Conservation (phyloP, 2,329 filamentous ascomycete genomes). For the Penicillium thymicola region DNA sequence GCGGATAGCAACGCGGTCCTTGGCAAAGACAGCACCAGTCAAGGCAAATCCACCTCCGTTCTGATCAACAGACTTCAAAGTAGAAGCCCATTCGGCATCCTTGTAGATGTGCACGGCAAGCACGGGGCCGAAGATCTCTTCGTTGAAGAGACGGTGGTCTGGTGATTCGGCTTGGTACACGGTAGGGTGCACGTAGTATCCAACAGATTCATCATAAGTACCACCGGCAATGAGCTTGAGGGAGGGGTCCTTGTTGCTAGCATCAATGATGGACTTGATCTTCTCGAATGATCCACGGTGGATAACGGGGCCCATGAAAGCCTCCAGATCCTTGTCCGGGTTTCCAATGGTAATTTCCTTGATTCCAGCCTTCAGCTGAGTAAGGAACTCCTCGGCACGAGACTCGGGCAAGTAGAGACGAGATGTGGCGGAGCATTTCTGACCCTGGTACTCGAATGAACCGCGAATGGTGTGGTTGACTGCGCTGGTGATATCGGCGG, state of each 20-base stretch:
- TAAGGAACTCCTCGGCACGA: constrained; percentile 67
- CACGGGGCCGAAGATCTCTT: constrained; percentile 77
- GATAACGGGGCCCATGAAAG: constrained; percentile 82
- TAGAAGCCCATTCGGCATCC: constrained; percentile 60
- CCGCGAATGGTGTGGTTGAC: constrained; percentile 76
- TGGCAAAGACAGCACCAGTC: constrained; percentile 41
- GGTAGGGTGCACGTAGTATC: constrained; percentile 78
- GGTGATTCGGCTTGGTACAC: constrained; percentile 71
- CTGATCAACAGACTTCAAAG: constrained; percentile 47
- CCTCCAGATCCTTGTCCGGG: constrained; percentile 41
- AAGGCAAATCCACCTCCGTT: constrained; percentile 36
- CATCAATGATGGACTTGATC: constrained; percentile 69
- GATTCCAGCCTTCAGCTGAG: constrained; percentile 62
- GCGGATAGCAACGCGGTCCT: constrained; percentile 35
- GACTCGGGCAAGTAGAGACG: constrained; percentile 73
- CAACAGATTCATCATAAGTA: constrained; percentile 68
- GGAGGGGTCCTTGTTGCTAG: constrained; percentile 67
- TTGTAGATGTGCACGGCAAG: constrained; percentile 73
- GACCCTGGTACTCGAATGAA: constrained; percentile 83
- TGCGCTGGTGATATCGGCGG: constrained; percentile 72
- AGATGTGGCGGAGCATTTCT: constrained; percentile 82
- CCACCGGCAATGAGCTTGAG: constrained; percentile 71
- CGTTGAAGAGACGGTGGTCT: constrained; percentile 66
- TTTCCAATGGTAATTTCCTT: constrained; percentile 64
- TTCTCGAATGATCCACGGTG: constrained; percentile 76